These are phyloP conservation scores for Plasmodium fragile DNA, from an alignment of 169 alveolate genomes.

Conservation along the genomic window DNA sequence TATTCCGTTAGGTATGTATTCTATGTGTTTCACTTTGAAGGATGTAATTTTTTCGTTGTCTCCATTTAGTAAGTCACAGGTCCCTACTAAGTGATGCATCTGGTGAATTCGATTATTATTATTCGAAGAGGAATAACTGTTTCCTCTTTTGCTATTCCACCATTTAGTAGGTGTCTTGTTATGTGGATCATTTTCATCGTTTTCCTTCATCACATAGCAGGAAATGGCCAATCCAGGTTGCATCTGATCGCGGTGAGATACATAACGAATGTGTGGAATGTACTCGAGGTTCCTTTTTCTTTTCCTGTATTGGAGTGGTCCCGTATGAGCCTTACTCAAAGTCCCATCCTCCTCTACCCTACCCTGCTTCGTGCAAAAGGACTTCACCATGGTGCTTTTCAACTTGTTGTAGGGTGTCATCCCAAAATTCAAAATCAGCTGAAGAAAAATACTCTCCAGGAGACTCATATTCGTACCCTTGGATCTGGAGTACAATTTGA, in stretches of 20 bases:
- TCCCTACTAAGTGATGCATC: background rate
- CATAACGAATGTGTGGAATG: background rate
- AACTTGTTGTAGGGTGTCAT: slow-evolving; percentile 11
- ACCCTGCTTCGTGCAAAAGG: background rate
- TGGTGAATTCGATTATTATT: background rate
- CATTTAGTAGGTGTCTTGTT: background rate
- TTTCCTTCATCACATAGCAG: background rate
- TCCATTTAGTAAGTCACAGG: background rate
- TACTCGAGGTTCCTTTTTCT: background rate
- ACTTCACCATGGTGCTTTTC: background rate
- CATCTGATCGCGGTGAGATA: background rate
- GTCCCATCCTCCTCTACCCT: background rate
- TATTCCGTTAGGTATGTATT: background rate
- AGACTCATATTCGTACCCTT: background rate
- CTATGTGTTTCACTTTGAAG: background rate
- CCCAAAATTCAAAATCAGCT: background rate
- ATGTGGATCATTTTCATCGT: background rate
- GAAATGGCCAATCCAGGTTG: background rate
- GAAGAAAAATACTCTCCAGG: slow-evolving; percentile 9
- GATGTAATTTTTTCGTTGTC: background rate
- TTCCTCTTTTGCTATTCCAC: background rate
- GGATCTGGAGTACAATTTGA: background rate
- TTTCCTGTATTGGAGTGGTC: background rate
- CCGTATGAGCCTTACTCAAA: background rate
- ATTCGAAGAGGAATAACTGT: background rate